A percentile compares a stretch with the other conserved stretches of the same genome.
Conservation (phyloP, 202 grass and related monocot genomes). For the Sporobolus alterniflorus region DNA sequence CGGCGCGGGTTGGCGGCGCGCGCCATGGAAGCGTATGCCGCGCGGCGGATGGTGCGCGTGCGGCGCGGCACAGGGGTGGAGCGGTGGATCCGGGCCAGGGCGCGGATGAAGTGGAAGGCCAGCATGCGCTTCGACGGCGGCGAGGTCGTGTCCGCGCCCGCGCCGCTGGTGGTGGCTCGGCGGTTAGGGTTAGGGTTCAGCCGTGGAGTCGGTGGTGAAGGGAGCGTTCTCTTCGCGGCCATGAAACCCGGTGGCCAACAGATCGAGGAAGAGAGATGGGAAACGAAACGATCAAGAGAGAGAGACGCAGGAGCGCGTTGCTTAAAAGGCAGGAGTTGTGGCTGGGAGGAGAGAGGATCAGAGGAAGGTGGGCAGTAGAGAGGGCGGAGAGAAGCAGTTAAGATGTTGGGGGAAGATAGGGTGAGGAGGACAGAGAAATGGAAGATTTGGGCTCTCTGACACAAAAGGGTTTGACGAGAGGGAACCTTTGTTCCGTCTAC, state of each 20-base stretch:
- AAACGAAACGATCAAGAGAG: constrained; percentile 8
- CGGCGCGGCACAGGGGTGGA: constrained; percentile 37
- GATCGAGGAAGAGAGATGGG: background rate
- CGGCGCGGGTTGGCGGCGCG: constrained; percentile 40
- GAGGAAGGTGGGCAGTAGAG: background rate
- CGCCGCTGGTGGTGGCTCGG: background rate
- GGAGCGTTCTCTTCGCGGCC: constrained; percentile 47
- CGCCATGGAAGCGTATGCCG: constrained; percentile 84
- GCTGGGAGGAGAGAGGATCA: constrained; percentile 17
- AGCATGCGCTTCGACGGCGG: constrained; percentile 57
- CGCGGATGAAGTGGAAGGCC: constrained; percentile 73
- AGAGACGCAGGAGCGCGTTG: constrained; percentile 22
- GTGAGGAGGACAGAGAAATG: background rate
- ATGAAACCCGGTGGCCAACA: constrained; percentile 36
- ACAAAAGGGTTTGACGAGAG: constrained; percentile 41
- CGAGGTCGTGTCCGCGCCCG: background rate
- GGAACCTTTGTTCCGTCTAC: too few species aligned
- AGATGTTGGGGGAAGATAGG: constrained; percentile 26
- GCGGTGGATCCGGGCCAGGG: constrained; percentile 63
- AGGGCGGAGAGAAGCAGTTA: background rate
- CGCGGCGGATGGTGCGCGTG: constrained; percentile 61
- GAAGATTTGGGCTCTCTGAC: constrained; percentile 76
- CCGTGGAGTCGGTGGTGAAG: background rate
- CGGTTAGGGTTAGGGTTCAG: constrained; percentile 68
- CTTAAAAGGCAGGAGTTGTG: constrained; percentile 47